Conservation (phyloP, 768 basidiomycete genomes). For the Lactarius pseudohatsudake region DNA sequence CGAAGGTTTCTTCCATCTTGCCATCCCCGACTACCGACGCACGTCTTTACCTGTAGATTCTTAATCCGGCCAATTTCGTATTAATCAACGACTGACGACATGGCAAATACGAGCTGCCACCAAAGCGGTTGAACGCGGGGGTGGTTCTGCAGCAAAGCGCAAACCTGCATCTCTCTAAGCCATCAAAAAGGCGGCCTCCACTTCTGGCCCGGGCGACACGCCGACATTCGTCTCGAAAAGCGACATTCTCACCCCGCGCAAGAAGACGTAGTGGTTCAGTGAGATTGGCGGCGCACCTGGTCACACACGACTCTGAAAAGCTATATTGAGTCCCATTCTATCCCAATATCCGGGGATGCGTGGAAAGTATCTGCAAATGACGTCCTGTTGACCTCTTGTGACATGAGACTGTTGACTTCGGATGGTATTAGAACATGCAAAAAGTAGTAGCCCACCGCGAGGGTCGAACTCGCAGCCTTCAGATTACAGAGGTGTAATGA, state of each 20-base stretch:
- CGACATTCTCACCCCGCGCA: conserved; percentile 52
- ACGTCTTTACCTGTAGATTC: conserved; percentile 57
- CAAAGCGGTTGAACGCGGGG: conserved; percentile 65
- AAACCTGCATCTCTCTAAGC: conserved; percentile 84
- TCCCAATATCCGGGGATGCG: background rate
- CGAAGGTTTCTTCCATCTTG: conserved; percentile 53
- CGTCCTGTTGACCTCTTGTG: too few relatives aligned
- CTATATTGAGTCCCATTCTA: background rate
- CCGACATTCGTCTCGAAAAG: conserved; percentile 79
- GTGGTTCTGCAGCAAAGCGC: conserved; percentile 78
- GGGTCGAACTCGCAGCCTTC: conserved; percentile 66
- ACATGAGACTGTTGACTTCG: too few relatives aligned
- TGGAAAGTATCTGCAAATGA: too few relatives aligned
- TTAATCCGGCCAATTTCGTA: conserved; percentile 58
- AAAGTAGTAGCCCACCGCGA: conserved; percentile 53
- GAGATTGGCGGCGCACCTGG: too few relatives aligned
- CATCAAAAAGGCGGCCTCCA: conserved; percentile 54
- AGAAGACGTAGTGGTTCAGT: too few relatives aligned
- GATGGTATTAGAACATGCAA: background rate
- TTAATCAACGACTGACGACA: conserved; percentile 66
- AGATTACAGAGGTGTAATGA: conserved; percentile 35
- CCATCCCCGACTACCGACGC: conserved; percentile 6
- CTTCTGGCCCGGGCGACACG: conserved; percentile 43
- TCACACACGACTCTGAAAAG: background rate
- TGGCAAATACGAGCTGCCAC: conserved; percentile 75